These are phyloP conservation scores for Paxillus involutus DNA, from an alignment of 768 basidiomycete species.

Conservation along the genomic window DNA sequence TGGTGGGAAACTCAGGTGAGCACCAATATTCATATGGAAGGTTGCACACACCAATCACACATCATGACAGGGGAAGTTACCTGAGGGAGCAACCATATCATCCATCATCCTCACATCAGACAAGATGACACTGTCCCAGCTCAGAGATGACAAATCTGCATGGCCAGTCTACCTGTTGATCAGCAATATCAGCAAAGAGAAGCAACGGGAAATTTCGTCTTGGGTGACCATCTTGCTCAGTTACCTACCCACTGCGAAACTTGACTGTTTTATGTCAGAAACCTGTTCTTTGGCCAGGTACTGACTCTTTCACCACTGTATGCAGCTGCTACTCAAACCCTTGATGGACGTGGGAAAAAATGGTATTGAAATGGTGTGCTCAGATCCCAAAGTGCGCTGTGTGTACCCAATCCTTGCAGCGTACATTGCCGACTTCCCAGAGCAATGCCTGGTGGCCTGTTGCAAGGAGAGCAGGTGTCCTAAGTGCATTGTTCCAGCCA, in stretches of 20 bases:
- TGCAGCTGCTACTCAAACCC: conserved; percentile 14
- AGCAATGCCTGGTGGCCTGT: conserved; percentile 15
- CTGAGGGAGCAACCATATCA: conserved; percentile 10
- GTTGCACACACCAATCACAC: not conserved
- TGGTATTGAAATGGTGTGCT: conserved; percentile 17
- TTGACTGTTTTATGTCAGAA: conserved; percentile 2
- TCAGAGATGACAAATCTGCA: conserved; percentile 31
- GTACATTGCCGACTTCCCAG: conserved; percentile 23
- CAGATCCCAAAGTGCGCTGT: conserved; percentile 9
- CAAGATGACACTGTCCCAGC: conserved; percentile 42
- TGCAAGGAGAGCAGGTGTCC: conserved; percentile 12
- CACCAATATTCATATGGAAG: not conserved
- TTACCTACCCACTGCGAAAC: conserved; percentile 6
- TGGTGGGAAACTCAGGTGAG: conserved; percentile 23
- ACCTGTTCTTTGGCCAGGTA: conserved; percentile 9
- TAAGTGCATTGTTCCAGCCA: not conserved
- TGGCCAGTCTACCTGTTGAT: conserved; percentile 27
- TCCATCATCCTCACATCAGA: conserved; percentile 34
- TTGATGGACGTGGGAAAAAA: conserved; percentile 12
- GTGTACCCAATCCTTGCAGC: conserved; percentile 22
- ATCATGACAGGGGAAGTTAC: not conserved
- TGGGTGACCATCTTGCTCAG: conserved; percentile 8
- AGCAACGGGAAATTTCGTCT: conserved; percentile 4
- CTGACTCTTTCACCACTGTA: conserved; percentile 22
- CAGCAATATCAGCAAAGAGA: conserved; percentile 21